Base-by-base conservation (phyloP, 2,329 filamentous ascomycete species). In the Fusarium paranaense region DNA sequence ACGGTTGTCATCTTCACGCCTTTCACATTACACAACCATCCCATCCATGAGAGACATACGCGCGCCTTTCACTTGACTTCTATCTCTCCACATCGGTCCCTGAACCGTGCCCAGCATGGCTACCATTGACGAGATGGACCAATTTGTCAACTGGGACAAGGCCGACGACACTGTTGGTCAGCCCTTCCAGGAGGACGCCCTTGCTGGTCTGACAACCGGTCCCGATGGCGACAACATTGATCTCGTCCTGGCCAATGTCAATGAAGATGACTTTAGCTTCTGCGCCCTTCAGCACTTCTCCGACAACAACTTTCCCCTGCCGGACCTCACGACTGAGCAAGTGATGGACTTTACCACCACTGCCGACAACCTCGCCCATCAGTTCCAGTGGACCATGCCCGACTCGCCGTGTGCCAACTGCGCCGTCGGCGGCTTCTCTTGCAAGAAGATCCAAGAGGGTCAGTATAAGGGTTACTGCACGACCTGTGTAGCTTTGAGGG, bases 81-180 rank as follows among this genome's bases (percentile, higher is more conserved):
- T 52, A 22, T 70, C 35, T 20, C 25, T 54, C 61, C 63, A 68
- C 70, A 71, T 54, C 68, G 33, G 61, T 57, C 38, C 52, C 35
- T 65, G 64, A 64, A 10, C 67, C 62, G 66, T 67, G 71, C 63
- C 67, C 74, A 74, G 59, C 66, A 83, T 83, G 82, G 68, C 82
- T n/a, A 70, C 76, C 66, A 77, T 89, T 72, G 85, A 90, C 65
- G 87, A 90, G 63, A 84, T 88, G 85, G 90, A 92, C 64, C 88
- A 91, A 71, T 90, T 92, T 79, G 88, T 93, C 80, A 85, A 91
- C 79, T 92, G 90, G 89, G 88, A 90, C 75, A 82, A 86, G 67
- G 84, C 86, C 59, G 86, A 82, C 54, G 82, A 84, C 47, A 80
- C 81, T 45, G 77, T 82, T 66, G 81, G 79, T 63, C 76, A 79